Percentiles rank a stretch among this genome's conserved stretches.
Evolutionary conservation across 1,139 yeast genomes (phyloP).

Genomic region (Hyphopichia buzzinii): DNA sequence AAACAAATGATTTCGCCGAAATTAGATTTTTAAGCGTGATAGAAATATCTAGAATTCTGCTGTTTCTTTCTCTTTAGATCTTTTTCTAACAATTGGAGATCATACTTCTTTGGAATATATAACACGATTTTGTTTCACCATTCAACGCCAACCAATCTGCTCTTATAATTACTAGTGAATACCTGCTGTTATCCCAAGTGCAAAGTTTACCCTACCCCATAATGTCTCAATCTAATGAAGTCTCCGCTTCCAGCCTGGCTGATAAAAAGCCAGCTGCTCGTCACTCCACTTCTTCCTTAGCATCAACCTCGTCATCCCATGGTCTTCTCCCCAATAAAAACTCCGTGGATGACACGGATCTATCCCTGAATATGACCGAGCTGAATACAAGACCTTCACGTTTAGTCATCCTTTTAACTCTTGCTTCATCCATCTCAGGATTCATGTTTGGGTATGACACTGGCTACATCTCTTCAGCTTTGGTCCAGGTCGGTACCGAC

Average conservation of each 20-base stretch:
- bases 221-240: not conserved
- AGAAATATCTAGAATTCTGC: too few species aligned
- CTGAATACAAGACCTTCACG: constrained; percentile 50
- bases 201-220: too few species aligned
- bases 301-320: constrained; percentile 2
- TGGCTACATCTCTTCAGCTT: constrained; percentile 90
- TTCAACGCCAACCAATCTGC: too few species aligned
- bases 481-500: constrained; percentile 80
- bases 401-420: constrained; percentile 66
- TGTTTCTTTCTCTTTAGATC: too few species aligned
- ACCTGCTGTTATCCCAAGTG: too few species aligned
- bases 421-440: constrained; percentile 87
- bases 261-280: not conserved
- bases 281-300: not conserved
- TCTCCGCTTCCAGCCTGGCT: not conserved
- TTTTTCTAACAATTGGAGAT: too few species aligned
- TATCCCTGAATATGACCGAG: constrained; percentile 9
- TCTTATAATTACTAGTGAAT: too few species aligned
- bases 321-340: constrained; percentile 1
- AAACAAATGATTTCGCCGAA: too few species aligned
- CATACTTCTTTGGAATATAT: too few species aligned
- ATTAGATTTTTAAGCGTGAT: too few species aligned
- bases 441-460: constrained; percentile 97
- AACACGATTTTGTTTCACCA: too few species aligned
- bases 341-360: constrained; percentile 3